Evolutionary conservation across 1,284 basidiomycete species (phyloP).

Genomic region (Cystobasidium sp.): DNA sequence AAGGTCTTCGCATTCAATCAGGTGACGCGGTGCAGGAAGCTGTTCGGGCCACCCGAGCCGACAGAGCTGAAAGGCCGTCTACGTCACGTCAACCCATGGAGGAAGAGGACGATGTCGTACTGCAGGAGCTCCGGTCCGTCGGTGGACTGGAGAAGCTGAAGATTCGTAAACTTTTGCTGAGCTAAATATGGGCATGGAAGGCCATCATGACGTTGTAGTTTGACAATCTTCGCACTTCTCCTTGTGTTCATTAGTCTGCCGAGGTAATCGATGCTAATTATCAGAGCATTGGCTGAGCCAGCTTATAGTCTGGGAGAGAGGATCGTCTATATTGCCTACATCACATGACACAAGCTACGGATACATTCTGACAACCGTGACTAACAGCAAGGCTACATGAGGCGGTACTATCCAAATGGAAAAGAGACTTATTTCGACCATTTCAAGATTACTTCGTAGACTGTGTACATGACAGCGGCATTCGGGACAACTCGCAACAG

Average conservation of each 20-base stretch:
- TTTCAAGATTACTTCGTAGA: constrained; percentile 57
- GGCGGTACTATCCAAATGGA: not conserved
- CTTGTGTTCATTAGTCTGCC: not conserved
- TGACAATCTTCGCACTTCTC: not conserved
- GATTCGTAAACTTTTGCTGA: constrained; percentile 4
- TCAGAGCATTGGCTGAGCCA: no score
- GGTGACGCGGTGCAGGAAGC: constrained; percentile 38
- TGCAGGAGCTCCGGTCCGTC: constrained; percentile 19
- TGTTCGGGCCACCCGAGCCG: not conserved
- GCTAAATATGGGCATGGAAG: no score
- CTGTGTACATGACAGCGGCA: constrained; percentile 91
- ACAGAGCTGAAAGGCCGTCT: constrained; percentile 9
- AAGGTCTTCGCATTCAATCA: constrained; percentile 50
- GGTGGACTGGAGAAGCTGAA: constrained; percentile 42
- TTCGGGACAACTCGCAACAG: constrained; percentile 96
- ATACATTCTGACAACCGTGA: not conserved
- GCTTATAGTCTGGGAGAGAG: no score
- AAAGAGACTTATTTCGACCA: not conserved
- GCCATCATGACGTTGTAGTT: not conserved
- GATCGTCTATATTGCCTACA: no score
- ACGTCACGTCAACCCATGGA: constrained; percentile 1
- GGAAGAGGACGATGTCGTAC: constrained; percentile 30
- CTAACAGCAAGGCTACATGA: constrained; percentile 9
- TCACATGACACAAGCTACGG: no score
- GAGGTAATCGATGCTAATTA: no score